These are phyloP conservation scores for Rhexocercosporidium sp. DNA, from an alignment of 2,329 filamentous ascomycete species.

Conservation along the genomic window DNA sequence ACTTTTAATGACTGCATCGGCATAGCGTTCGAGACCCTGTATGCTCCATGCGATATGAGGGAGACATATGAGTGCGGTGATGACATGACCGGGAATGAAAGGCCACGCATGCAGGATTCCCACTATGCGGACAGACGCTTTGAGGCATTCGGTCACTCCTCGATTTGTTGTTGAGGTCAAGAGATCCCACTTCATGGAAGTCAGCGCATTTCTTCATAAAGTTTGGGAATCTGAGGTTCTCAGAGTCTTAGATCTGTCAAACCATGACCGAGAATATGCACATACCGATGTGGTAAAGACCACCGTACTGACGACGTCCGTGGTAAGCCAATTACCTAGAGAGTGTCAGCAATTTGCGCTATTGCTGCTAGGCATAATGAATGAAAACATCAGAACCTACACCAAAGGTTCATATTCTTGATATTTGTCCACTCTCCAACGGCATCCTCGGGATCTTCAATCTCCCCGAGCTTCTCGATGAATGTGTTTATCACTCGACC, in stretches of 20 bases:
- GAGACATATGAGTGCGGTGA: conserved; percentile 68
- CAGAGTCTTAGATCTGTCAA: not conserved
- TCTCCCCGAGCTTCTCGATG: conserved; percentile 18
- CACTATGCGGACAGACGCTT: conserved; percentile 1
- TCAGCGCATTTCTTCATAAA: not conserved
- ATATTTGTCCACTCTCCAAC: conserved; percentile 13
- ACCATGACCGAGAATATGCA: not conserved
- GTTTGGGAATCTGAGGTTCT: not conserved
- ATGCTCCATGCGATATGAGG: conserved; percentile 16
- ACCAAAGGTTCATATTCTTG: conserved; percentile 24
- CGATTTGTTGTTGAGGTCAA: conserved; percentile 23
- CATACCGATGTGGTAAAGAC: conserved; percentile 26
- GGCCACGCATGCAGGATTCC: conserved; percentile 51
- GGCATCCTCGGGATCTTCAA: conserved; percentile 4
- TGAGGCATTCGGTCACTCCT: conserved; percentile 14
- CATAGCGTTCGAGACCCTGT: not conserved
- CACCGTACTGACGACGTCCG: conserved; percentile 36
- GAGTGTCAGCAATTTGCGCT: not conserved
- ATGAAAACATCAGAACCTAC: conserved; percentile 9
- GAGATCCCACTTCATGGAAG: conserved; percentile 17
- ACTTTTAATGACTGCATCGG: conserved; percentile 4
- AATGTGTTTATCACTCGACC: conserved; percentile 18
- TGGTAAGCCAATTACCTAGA: conserved; percentile 33
- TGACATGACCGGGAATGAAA: conserved; percentile 64
- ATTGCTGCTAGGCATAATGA: not conserved